These are phyloP conservation scores for Rhizoctonia solani DNA, from an alignment of 1,284 basidiomycete species.

Conservation along the genomic window DNA sequence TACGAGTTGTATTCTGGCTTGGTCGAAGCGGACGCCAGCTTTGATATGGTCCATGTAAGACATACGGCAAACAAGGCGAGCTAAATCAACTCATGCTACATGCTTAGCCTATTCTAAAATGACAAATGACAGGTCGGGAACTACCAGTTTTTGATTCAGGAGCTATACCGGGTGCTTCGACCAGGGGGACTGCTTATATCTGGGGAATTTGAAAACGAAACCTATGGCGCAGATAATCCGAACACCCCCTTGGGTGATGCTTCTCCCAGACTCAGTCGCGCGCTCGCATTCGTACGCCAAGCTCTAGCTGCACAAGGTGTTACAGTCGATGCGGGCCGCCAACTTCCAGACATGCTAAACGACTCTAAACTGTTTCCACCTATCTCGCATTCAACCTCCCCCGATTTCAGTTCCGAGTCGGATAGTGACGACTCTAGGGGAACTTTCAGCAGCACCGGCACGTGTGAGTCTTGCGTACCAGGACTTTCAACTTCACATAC, in stretches of 20 bases:
- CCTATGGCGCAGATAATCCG: not conserved
- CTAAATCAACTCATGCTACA: not conserved
- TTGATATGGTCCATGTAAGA: constrained; percentile 22
- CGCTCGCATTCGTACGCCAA: constrained; percentile 9
- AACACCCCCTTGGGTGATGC: not conserved
- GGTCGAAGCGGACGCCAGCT: constrained; percentile 6
- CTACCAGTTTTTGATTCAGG: constrained; percentile 4
- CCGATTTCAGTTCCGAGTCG: not conserved
- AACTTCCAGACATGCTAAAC: constrained; percentile 1
- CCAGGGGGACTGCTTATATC: constrained; percentile 13
- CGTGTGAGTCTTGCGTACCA: not conserved
- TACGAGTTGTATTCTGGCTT: constrained; percentile 18
- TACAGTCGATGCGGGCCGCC: constrained; percentile 15
- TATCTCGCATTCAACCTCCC: not conserved
- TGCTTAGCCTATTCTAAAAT: not conserved
- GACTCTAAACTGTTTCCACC: not conserved
- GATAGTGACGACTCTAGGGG: constrained; percentile 7
- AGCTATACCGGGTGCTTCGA: constrained; percentile 14
- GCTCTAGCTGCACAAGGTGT: constrained; percentile 10
- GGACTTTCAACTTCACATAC: not conserved
- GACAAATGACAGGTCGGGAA: constrained; percentile 3
- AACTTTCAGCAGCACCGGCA: constrained; percentile 1
- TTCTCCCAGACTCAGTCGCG: not conserved
- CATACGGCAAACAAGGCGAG: constrained; percentile 19
- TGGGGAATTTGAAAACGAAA: constrained; percentile 16